Evolutionary conservation across 2,329 filamentous ascomycete species (phyloP).

Genomic region (Exophiala viscosa): DNA sequence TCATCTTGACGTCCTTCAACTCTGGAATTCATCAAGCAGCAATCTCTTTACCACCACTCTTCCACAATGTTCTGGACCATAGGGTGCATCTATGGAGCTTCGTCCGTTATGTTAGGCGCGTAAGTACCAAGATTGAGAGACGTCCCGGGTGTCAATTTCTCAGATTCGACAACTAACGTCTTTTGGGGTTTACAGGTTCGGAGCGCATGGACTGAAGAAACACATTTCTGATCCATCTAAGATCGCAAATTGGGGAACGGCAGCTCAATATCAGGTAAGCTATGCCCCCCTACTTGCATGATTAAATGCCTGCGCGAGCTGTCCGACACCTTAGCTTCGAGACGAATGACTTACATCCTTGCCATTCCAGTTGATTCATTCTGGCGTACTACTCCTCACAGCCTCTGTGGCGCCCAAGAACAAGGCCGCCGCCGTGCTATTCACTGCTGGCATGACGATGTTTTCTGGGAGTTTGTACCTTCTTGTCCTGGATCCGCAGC

Average conservation of each 20-base stretch:
- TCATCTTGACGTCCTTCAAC: slow-evolving; percentile 50
- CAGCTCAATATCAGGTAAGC: slow-evolving; percentile 63
- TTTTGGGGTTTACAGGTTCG: slow-evolving; percentile 57
- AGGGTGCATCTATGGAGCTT: background rate
- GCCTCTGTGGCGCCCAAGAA: slow-evolving; percentile 52
- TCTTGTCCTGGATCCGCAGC: slow-evolving; percentile 58
- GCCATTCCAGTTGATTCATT: slow-evolving; percentile 56
- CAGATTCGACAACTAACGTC: slow-evolving; percentile 19
- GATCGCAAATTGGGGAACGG: slow-evolving; percentile 60
- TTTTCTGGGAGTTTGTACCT: slow-evolving; percentile 65
- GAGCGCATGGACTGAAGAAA: slow-evolving; percentile 63
- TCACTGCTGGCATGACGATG: slow-evolving; percentile 63
- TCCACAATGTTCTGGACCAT: background rate
- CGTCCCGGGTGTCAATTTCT: too few relatives aligned
- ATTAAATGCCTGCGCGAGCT: background rate
- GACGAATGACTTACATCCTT: background rate
- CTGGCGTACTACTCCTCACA: slow-evolving; percentile 57
- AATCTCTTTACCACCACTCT: too few relatives aligned
- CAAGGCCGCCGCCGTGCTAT: slow-evolving; percentile 55
- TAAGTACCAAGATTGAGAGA: too few relatives aligned
- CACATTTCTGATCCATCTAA: slow-evolving; percentile 56
- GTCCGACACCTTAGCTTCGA: background rate
- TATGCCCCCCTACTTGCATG: background rate
- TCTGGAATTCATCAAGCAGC: background rate
- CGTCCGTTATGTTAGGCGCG: slow-evolving; percentile 34